Base-by-base conservation (phyloP, 371 early-diverging fungal genomes). In the Mycotypha africana region DNA sequence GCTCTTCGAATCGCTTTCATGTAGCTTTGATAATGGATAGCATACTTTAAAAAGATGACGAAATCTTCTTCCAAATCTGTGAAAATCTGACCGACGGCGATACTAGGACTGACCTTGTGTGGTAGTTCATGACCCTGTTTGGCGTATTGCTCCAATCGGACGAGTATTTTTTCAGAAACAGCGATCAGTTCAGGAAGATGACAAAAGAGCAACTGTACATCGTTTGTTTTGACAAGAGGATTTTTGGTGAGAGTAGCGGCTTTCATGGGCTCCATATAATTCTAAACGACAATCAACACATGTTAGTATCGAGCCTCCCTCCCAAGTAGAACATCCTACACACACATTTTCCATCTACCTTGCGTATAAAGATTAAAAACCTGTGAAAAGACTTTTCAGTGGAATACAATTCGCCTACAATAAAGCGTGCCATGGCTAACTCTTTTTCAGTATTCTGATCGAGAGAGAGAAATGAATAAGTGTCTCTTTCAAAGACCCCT, bases 1-100 rank as follows among this genome's bases (percentile, higher is more conserved):
- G 68, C 68, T 10, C 55, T 50, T 17, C 62, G 53, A 25, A 72
- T 65, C 0, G 49, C 20, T 47, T 68, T 72, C 15, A 49, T 44
- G 46, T 68, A 51, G 33, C 52, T 19, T 43, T 59, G 57, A 45
- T 68, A 72, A 47, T 72, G 69, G 8, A 66, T 45, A 15, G 73
- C 59, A 47, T 72, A 68, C 53, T 66, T 65, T 14, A 68, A 23
- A 60, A 66, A 72, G 16, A 61, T 56, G 8, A 50, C 63, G 33
- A 65, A 45, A n/a, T 62, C 58, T 4, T 60, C 44, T 21, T 65
- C 53, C 1, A 65, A 35, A 12, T 45, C 46, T 28, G 46, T 53
- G 41, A 70, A 67, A 1, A 64, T 53, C n/a, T 34, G 46, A 4
- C 65, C 71, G 7, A 70, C 24, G 0, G 22, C 37, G 6, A 7